Conservation (phyloP, 495 filamentous ascomycete genomes). For the Eremomyces bilateralis region DNA sequence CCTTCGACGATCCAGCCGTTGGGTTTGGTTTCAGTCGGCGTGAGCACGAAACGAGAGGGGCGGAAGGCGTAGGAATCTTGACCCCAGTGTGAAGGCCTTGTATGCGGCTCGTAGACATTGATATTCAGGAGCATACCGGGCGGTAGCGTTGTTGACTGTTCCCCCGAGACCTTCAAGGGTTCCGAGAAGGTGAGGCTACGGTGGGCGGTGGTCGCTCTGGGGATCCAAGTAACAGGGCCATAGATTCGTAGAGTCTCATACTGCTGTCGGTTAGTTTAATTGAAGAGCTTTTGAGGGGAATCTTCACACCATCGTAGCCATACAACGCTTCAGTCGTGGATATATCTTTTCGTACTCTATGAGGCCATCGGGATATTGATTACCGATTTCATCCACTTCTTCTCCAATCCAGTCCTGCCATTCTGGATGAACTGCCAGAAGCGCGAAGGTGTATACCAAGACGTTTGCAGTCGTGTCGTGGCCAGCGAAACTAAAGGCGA, state of each 20-base stretch:
- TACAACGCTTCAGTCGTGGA: conserved; percentile 20
- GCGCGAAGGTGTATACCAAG: conserved; percentile 36
- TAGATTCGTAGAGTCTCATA: not conserved
- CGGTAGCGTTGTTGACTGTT: not conserved
- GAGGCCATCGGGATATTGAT: conserved; percentile 23
- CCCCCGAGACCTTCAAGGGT: not conserved
- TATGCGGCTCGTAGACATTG: not conserved
- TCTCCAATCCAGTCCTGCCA: conserved; percentile 37
- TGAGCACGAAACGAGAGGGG: conserved; percentile 4
- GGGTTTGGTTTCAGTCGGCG: not conserved
- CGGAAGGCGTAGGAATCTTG: conserved; percentile 2
- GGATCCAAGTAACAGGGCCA: not conserved
- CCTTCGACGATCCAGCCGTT: too few species aligned
- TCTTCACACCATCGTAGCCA: not conserved
- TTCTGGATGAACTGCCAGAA: conserved; percentile 34
- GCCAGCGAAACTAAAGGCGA: conserved; percentile 48
- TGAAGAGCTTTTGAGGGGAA: not conserved
- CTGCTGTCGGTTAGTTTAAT: not conserved
- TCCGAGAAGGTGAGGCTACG: not conserved
- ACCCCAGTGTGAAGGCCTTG: conserved; percentile 2
- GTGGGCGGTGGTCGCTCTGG: not conserved
- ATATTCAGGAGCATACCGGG: not conserved
- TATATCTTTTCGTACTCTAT: conserved; percentile 42
- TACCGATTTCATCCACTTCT: conserved; percentile 36
- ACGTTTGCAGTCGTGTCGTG: conserved; percentile 54